Evolutionary conservation across 2,329 filamentous ascomycete species (phyloP), one percentile per base, ranked within the genome.

Genomic region (Catunica adiposa): DNA sequence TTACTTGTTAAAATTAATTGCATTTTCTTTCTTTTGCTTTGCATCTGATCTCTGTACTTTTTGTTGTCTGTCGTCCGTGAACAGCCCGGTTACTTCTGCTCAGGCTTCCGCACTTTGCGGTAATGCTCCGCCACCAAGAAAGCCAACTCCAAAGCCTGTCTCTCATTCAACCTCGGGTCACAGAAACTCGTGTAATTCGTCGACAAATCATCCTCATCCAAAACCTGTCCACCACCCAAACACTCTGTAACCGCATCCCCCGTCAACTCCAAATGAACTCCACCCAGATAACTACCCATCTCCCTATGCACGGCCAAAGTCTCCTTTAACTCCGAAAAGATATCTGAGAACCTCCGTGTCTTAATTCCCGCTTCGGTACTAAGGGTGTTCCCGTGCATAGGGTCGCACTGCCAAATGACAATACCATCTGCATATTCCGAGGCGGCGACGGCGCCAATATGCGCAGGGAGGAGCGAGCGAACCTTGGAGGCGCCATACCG

Each of bases 201-300:
- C 1, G 84, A 84, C 63, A 98, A 67, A 64, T 96, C 90, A 60
- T 92, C 86, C 68, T 97, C 92, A 37, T 79, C 86, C 58, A 97
- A 71, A 0, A 84, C 86, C 65, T 88, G 87, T 60, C 87, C 90
- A 20, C 92, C 92, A 56, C 92, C 89, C 0, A 94, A 79, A 64
- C 92, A 98, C 71, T 98, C 92, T 0, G 92, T 98, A 8, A 98
- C 92, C 6, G 89, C 86, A 64, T 98, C 92, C 5, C 90, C 92
- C 0, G 92, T 98, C 50, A 98, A 74, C 69, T 98, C 92, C 6
- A 98, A 77, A 70, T 98, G 92, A 64, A 97, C 85, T 53, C 92
- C 92, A 38, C 92, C 92, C 0, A 98, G 77, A 70, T 90, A 92
- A 60, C 86, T 94, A 22, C 83, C 82, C 61, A 88, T 77, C 60